Conservation (phyloP, 2,329 filamentous ascomycete species). For the Xylariales sp. region DNA sequence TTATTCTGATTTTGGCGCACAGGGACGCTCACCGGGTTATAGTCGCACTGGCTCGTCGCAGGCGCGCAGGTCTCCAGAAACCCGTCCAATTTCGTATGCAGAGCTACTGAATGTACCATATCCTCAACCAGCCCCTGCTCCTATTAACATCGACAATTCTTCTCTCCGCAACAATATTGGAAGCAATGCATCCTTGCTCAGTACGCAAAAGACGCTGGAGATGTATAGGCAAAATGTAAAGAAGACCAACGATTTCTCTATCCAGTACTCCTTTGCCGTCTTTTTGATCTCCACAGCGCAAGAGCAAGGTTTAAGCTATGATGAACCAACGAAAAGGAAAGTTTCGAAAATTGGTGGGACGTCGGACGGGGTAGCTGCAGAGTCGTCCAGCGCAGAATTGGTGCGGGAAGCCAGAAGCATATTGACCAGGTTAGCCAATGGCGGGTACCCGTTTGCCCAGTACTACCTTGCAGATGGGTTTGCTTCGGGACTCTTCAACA, state of each 20-base stretch:
- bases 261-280: conserved; percentile 94
- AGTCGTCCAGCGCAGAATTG: conserved; percentile 54
- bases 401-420: conserved; percentile 86
- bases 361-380: conserved; percentile 37
- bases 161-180: conserved; percentile 75
- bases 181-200: conserved; percentile 84
- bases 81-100: conserved; percentile 47
- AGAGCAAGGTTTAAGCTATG: conserved; percentile 60
- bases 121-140: conserved; percentile 66
- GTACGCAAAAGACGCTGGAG: conserved; percentile 88
- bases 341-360: conserved; percentile 40
- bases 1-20: conserved; percentile 61
- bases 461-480: conserved; percentile 96
- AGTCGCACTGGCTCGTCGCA: conserved; percentile 44
- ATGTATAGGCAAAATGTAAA: conserved; percentile 98
- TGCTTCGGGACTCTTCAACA: conserved; percentile 90
- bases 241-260: conserved; percentile 85
- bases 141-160: conserved; percentile 74
- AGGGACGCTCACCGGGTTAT: conserved; percentile 57
- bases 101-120: conserved; percentile 68
- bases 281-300: conserved; percentile 89
- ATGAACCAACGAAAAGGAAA: conserved; percentile 42
- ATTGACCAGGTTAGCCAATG: conserved; percentile 77
- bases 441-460: conserved; percentile 92
- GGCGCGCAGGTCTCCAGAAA: conserved; percentile 52